Base-by-base conservation (phyloP, 75 land plant species). In the Pseudotsuga menziesii region DNA sequence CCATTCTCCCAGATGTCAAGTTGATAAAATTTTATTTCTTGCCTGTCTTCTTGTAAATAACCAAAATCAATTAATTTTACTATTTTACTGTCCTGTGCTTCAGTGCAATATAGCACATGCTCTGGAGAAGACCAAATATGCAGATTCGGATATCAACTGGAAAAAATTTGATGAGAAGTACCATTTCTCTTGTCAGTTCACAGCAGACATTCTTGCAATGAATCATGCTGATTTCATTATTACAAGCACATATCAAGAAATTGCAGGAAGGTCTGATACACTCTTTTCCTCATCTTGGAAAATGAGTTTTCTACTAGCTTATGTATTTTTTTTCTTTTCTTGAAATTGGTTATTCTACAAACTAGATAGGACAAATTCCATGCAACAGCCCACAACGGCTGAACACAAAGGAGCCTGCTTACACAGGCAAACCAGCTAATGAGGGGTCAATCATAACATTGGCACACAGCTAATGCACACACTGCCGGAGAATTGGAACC, bases 51-150 rank as follows among this genome's bases (percentile, higher is more conserved):
- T 20, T n/a, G 41, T 35, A 64, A 32, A 41, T 69, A 41, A 69
- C 8, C 72, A 69, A 69, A 69, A 44, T 36, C 54, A 69, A 69
- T 41, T 20, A 6, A 15, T 64, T 6, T 77, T 5, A 26, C 32
- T 67, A 3, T 70, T 69, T 67, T 35, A 61, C 44, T 77, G 5
- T 32, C 36, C 20, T 5, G 56, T 77, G n/a, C 25, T 57, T 5
- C 78, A 87, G 88, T 87, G 88, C 67, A 87, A 78, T 54, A 89
- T 89, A 63, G 91, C 91, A 59, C 91, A 89, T 74, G 91, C 91
- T 13, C 69, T 89, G 81, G 91, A 89, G 88, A 89, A 88, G 77
- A 89, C 91, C n/a, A 89, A 89, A 77, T 89, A 89, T 72, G 88
- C 85, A 23, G 86, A 83, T 70, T 89, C 91, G 0, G 91, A 89